Percentiles rank a stretch among this genome's conserved stretches.
These are phyloP conservation scores for Peronospora belbahrii DNA, from an alignment of 352 stramenopile species.

Conservation along the genomic window DNA sequence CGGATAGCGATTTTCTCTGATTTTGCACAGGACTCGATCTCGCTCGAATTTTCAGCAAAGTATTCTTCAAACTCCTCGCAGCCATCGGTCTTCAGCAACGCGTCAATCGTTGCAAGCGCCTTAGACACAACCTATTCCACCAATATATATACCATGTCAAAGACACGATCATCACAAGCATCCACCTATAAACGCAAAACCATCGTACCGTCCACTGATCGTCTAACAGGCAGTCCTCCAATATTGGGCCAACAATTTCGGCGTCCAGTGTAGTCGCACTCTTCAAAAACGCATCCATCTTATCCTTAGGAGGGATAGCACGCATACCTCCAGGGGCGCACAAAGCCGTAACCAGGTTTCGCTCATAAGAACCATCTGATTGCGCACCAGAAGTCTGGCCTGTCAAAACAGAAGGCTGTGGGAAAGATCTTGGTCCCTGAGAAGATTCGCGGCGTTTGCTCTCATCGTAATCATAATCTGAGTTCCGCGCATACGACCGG, in stretches of 20 bases:
- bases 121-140: constrained; percentile 86
- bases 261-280: constrained; percentile 87
- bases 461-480: constrained; percentile 57
- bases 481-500: constrained; percentile 31
- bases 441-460: constrained; percentile 29
- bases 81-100: constrained; percentile 62
- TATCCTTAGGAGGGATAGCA: constrained; percentile 90
- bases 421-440: constrained; percentile 15
- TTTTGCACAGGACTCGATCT: constrained; percentile 64
- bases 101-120: constrained; percentile 91
- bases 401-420: constrained; percentile 25
- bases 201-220: constrained; percentile 71
- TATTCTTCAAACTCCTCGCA: constrained; percentile 84
- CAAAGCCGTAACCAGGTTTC: constrained; percentile 87
- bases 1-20: constrained; percentile 74
- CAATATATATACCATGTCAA: constrained; percentile 18
- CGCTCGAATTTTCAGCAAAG: constrained; percentile 68
- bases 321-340: constrained; percentile 92
- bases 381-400: constrained; percentile 68
- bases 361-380: constrained; percentile 88
- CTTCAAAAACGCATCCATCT: constrained; percentile 89
- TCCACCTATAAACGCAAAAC: background rate
- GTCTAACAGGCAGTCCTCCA: constrained; percentile 91
- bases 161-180: background rate
- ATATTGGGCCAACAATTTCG: constrained; percentile 89